Conservation (phyloP, 495 filamentous ascomycete genomes). For the Penicillium bovifimosum region DNA sequence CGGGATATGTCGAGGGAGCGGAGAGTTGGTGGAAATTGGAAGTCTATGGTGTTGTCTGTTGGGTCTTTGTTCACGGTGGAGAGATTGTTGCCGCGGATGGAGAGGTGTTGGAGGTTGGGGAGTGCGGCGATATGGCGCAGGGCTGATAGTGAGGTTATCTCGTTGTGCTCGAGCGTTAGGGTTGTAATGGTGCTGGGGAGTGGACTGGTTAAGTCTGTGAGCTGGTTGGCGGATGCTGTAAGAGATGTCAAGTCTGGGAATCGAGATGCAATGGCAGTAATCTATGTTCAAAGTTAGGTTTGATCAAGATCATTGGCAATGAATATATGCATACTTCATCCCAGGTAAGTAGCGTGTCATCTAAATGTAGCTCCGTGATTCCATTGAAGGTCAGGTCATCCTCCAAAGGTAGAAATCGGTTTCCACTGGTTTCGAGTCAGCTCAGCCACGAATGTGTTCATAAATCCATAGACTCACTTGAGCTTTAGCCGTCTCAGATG, state of each 20-base stretch:
- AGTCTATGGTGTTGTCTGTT: slow-evolving; percentile 15
- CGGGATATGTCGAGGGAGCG: slow-evolving; percentile 73
- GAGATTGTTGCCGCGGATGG: slow-evolving; percentile 43
- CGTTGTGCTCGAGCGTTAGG: slow-evolving; percentile 71
- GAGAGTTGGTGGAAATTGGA: slow-evolving; percentile 41
- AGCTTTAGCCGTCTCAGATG: slow-evolving; percentile 59
- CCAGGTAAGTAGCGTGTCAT: slow-evolving; percentile 69
- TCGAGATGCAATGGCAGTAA: slow-evolving; percentile 32
- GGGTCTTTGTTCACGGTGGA: slow-evolving; percentile 16
- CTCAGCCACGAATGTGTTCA: too few species aligned
- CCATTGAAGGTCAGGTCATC: slow-evolving; percentile 44
- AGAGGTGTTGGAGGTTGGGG: slow-evolving; percentile 50
- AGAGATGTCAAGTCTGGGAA: slow-evolving; percentile 61
- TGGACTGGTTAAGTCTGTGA: slow-evolving; percentile 30
- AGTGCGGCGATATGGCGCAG: slow-evolving; percentile 53
- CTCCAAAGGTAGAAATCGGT: slow-evolving; percentile 57
- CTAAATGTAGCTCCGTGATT: slow-evolving; percentile 65
- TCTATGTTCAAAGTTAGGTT: slow-evolving; percentile 25
- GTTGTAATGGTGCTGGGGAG: slow-evolving; percentile 47
- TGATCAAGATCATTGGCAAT: not conserved
- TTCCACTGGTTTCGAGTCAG: slow-evolving; percentile 55
- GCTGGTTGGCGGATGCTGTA: slow-evolving; percentile 49
- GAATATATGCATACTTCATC: slow-evolving; percentile 48
- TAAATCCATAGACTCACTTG: slow-evolving; percentile 48
- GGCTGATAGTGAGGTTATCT: slow-evolving; percentile 54